Conservation (phyloP, 345 rosid genomes). For the Eucalyptus polybractea region DNA sequence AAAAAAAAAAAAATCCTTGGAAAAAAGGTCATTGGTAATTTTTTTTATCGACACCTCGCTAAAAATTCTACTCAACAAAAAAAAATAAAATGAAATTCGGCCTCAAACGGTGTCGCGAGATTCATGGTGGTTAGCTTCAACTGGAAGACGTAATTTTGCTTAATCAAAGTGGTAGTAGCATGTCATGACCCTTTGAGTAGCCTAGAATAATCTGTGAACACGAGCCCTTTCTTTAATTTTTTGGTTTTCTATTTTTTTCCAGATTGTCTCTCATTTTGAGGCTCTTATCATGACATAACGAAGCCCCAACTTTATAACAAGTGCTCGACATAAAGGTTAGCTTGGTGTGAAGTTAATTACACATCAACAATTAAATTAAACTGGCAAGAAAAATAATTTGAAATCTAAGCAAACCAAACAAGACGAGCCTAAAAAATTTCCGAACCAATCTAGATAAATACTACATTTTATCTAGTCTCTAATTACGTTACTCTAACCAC, state of each 20-base stretch:
- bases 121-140: neutral
- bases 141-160: neutral
- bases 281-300: neutral
- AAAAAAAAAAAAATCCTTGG: too few relatives aligned
- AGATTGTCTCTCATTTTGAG: neutral
- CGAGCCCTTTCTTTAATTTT: neutral
- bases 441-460: too few relatives aligned
- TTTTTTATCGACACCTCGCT: too few relatives aligned
- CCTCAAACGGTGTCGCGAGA: neutral
- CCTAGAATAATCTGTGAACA: too few relatives aligned
- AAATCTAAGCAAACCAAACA: neutral
- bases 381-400: neutral
- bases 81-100: neutral
- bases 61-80: too few relatives aligned
- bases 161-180: neutral
- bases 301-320: neutral
- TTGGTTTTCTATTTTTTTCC: neutral
- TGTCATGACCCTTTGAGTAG: neutral
- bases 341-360: neutral
- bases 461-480: too few relatives aligned
- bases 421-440: fast-evolving
- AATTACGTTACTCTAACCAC: too few relatives aligned
- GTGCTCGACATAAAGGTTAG: neutral
- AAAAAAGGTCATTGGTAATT: too few relatives aligned
- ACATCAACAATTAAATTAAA: neutral